Conservation (phyloP, 202 grass and related monocot species). For the Eragrostis tef region DNA sequence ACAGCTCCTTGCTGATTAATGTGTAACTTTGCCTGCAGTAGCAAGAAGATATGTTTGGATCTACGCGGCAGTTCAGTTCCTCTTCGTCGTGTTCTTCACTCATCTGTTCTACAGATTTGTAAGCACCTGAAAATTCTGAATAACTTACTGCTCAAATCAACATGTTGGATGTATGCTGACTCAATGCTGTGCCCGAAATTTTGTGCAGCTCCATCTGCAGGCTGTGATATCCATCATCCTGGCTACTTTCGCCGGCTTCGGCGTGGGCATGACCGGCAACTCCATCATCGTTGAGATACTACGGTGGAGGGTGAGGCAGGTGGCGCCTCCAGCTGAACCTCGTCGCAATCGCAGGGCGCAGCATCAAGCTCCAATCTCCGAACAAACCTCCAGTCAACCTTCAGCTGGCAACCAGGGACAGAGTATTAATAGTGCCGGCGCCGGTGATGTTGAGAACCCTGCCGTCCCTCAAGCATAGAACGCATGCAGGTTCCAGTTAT, state of each 20-base stretch:
- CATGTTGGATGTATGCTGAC: background rate
- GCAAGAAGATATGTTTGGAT: constrained; percentile 81
- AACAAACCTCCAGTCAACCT: constrained; percentile 29
- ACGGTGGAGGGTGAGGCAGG: constrained; percentile 49
- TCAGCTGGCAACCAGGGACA: background rate
- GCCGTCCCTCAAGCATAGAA: constrained; percentile 13
- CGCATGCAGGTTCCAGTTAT: background rate
- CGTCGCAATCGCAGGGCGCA: constrained; percentile 25
- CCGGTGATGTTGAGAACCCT: constrained; percentile 46
- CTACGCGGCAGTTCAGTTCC: constrained; percentile 67
- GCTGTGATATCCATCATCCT: constrained; percentile 88
- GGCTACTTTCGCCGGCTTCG: constrained; percentile 89
- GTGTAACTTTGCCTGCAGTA: constrained; percentile 52
- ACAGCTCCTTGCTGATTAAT: background rate
- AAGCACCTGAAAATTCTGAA: constrained; percentile 19
- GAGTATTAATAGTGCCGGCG: background rate
- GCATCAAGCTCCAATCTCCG: background rate
- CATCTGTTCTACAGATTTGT: constrained; percentile 87
- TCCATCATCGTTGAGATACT: constrained; percentile 67
- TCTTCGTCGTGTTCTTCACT: constrained; percentile 84
- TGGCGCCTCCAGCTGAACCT: background rate
- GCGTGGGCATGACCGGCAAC: constrained; percentile 82
- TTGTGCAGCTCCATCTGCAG: constrained; percentile 86
- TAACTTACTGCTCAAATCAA: no score
- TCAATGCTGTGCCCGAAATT: background rate